Evolutionary conservation across 2,329 filamentous ascomycete species (phyloP), one percentile per base, ranked within the genome.

Genomic region (Coleophoma crateriformis): DNA sequence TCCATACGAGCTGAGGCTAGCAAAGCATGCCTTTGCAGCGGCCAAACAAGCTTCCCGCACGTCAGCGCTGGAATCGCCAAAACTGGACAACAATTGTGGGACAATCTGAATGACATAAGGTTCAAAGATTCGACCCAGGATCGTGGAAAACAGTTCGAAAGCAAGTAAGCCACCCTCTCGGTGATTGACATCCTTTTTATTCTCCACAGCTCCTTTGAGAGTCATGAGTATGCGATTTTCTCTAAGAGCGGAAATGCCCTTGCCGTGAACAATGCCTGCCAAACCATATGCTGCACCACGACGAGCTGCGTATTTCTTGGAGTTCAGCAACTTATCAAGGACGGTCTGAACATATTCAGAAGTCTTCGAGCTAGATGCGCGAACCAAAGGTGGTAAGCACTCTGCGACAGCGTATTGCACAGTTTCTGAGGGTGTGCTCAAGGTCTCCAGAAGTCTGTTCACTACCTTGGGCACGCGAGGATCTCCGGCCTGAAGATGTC

Each of bases 81-180:
- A 99, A 20, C 90, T 89, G 37, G 80, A 82, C 12, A 99, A 79
- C 19, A 99, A 75, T 63, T 96, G 89, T 17, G 92, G 92, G 22
- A 99, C 89, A 45, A 97, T 87, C 65, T 96, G 88, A 51, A 99
- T 94, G 53, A 96, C 87, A 59, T 99, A 99, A 7, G 94, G 94
- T 70, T 99, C 94, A 63, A 97, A 99, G 1, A 92, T 75, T 14
- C 88, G 85, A 13, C 90, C 91, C 20, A 99, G 82, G 50, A 97
- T 82, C 7, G 85, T 82, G 0, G 94, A 90, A 14, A 99, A 72
- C 3, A 99, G 79, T 68, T 99, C 95, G 64, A 94, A 96, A 0
- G 90, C 90, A 49, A 99, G 74, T 58, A 96, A 81, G 10, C 90
- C 87, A 33, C 91, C 90, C 69, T 96, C 91, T 47, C 95, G 81